Base-by-base conservation (phyloP, 169 alveolate genomes). In the Cryptosporidium ubiquitum region DNA sequence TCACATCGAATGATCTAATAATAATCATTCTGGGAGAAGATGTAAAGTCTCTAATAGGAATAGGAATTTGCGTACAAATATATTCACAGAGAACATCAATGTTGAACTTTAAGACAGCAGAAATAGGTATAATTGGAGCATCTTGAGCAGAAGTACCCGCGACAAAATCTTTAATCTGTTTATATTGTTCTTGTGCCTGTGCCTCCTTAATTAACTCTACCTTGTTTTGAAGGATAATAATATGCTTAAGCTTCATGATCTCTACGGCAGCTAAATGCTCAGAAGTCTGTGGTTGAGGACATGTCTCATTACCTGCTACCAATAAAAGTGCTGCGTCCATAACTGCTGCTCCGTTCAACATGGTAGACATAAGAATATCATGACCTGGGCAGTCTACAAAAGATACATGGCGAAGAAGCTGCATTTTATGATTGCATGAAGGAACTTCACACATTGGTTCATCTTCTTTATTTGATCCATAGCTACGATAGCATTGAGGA, bases 331-430 rank as follows among this genome's bases (percentile, higher is more conserved):
- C 99, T 39, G 99, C 99, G 92, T 99, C 99, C 99, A 98, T 98
- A 35, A 99, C 99, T 10, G 99, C 99, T 1, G 99, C 99, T 33
- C 99, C 99, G 91, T 98, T 98, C 42, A 99, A 95, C 99, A 99
- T 98, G 33, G 99, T 99, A 18, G 99, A 99, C 99, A 99, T 99
- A 85, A 98, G 96, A 94, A 99, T 98, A 93, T 99, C 99, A 95
- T 98, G 99, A 14, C 99, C 99, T 37, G 99, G 99, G 92, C 99
- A 98, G 93, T 99, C 99, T 7, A 99, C 99, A 91, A 99, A 99
- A 26, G 99, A 98, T 29, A 99, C 98, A 92, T 98, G 99, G 70
- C 98, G 95, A 64, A 94, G 74, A 40, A 96, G 86, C 64, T 95
- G 93, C 98, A 95, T 95, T 91, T 94, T 94, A 86, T 92, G 94